These are phyloP conservation scores for Sporothrix sp. DNA, from an alignment of 2,329 filamentous ascomycete genomes.

Conservation along the genomic window DNA sequence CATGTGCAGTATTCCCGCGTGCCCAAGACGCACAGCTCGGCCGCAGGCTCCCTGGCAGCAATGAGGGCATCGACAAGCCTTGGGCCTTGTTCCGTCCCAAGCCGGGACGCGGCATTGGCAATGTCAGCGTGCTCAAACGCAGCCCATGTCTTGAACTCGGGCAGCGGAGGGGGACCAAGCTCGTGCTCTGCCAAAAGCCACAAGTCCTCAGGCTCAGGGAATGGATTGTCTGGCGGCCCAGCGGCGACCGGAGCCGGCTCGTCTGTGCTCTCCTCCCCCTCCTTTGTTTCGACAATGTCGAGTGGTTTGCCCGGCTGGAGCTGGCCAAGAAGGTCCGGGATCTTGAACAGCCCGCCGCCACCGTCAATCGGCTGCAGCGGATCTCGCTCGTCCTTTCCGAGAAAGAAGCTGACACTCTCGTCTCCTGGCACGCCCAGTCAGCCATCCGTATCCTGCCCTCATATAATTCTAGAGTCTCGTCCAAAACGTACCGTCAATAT, in stretches of 20 bases:
- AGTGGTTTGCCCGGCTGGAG: neutral
- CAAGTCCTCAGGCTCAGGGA: slow-evolving; percentile 28
- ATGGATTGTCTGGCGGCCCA: too few species aligned
- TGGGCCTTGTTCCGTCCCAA: slow-evolving; percentile 60
- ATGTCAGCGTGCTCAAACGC: slow-evolving; percentile 41
- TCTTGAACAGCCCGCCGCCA: slow-evolving; percentile 34
- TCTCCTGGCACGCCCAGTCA: too few species aligned
- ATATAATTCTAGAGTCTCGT: too few species aligned
- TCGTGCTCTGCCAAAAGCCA: slow-evolving; percentile 38
- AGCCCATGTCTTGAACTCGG: slow-evolving; percentile 59
- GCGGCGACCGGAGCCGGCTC: too few species aligned
- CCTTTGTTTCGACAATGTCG: neutral
- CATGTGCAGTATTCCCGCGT: slow-evolving; percentile 42
- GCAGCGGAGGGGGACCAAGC: slow-evolving; percentile 17
- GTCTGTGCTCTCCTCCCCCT: too few species aligned
- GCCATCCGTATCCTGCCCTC: too few species aligned
- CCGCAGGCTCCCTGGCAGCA: too few species aligned
- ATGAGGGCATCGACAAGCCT: slow-evolving; percentile 56
- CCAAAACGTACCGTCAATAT: slow-evolving; percentile 29
- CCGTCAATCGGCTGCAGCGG: neutral
- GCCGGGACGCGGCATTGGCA: slow-evolving; percentile 34
- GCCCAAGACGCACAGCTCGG: too few species aligned
- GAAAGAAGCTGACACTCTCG: slow-evolving; percentile 9
- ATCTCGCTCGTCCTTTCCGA: slow-evolving; percentile 12
- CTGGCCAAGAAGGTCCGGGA: slow-evolving; percentile 25